Percentiles rank a stretch among this genome's conserved stretches.
Conservation (phyloP, 192 early-diverging fungal species). For the Backusella morwellensis region DNA sequence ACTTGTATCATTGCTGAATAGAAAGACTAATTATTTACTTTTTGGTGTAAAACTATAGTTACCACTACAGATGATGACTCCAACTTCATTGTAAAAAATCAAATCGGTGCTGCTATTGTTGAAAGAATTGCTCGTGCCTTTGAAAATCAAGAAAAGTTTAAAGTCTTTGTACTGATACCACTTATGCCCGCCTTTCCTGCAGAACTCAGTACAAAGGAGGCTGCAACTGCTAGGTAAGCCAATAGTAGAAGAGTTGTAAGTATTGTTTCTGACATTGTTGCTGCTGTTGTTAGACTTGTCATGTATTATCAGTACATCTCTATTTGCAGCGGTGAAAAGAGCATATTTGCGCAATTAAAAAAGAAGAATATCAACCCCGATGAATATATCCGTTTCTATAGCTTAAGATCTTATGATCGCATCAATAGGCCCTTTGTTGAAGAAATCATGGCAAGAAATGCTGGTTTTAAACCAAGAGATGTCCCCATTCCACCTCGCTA, state of each 20-base stretch:
- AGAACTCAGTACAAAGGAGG: constrained; percentile 70
- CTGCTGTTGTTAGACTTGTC: constrained; percentile 41
- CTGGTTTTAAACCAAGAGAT: constrained; percentile 17
- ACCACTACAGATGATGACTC: constrained; percentile 45
- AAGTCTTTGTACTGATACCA: constrained; percentile 80
- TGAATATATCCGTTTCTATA: constrained; percentile 74
- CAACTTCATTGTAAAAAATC: constrained; percentile 68
- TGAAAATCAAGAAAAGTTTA: constrained; percentile 62
- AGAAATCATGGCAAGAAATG: constrained; percentile 21
- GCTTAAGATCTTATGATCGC: constrained; percentile 75
- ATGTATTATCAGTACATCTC: constrained; percentile 82
- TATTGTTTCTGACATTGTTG: neutral
- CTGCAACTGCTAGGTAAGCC: constrained; percentile 58
- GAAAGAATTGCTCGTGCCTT: constrained; percentile 74
- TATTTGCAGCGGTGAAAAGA: constrained; percentile 74
- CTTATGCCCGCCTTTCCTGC: constrained; percentile 86
- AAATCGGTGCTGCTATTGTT: constrained; percentile 75
- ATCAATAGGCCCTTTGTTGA: constrained; percentile 39
- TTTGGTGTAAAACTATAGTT: constrained; percentile 30
- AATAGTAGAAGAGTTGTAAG: neutral
- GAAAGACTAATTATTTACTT: neutral
- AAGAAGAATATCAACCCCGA: constrained; percentile 55
- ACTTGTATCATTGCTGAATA: neutral
- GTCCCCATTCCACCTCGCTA: constrained; percentile 19
- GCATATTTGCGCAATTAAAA: constrained; percentile 55